Evolutionary conservation across 202 grass and related monocot species (phyloP), one percentile per base, ranked within the genome.

Genomic region (Zoysia matrella): DNA sequence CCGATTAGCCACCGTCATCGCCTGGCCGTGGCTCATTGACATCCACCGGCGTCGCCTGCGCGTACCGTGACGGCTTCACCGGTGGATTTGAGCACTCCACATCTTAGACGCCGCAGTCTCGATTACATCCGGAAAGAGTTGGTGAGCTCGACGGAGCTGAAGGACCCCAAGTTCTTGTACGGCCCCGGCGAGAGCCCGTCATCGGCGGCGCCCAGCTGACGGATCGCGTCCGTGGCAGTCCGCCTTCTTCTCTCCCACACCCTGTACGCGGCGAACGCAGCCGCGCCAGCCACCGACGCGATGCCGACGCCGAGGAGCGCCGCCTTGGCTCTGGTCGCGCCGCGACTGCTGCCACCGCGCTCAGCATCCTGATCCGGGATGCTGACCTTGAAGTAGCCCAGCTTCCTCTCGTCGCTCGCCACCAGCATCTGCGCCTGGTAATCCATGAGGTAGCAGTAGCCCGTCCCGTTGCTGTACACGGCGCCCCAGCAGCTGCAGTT

Each of bases 401-500:
- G 16, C 55, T 88, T 95, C 61, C 66, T 81, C 30, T 83, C 77
- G 81, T 93, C 90, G 11, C 84, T 91, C 30, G 73, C 87, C 42
- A 98, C 84, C 75, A 98, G 63, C 75, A 87, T 67, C 89, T 93
- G 82, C 44, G 86, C 86, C 45, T 89, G 95, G 90, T 93, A 98
- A 55, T 95, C 90, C 67, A 98, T 87, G 60, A 79, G 65, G 85
- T 98, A 98, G 86, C 95, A 98, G 74, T 83, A 82, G 0, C 89
- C 82, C 2, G 88, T 93, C 1, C 69, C 86, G 85, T 93, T 95
- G 87, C 83, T 93, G 89, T 90, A 98, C 73, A 98, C 86, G 3
- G 95, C 83, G 7, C 88, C 95, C 92, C 90, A 98, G 85, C 95
- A 98, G 67, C 42, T 91, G 92, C 92, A 98, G 84, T 98, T 95